phyloP scores from a whole-genome alignment of 2,329 filamentous ascomycete species.

The Calonectria multiphialidica region DNA sequence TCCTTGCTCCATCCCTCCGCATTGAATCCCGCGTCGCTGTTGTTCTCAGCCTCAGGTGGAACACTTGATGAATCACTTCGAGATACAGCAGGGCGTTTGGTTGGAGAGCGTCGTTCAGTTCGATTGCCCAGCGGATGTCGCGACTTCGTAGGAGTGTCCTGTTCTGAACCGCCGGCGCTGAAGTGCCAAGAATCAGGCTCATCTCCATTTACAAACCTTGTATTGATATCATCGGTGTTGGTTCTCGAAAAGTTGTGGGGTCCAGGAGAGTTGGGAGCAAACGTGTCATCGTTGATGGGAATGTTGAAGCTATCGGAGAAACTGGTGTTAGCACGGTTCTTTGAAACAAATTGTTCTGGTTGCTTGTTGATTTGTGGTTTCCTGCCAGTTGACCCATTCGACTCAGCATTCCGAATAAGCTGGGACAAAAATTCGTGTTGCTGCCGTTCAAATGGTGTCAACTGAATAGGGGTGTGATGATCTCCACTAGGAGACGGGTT shows the following conservation, averaged over 20 bases:
- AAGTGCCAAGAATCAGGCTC: slow-evolving; percentile 61
- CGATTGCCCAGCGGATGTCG: slow-evolving; percentile 56
- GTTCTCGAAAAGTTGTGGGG: slow-evolving; percentile 59
- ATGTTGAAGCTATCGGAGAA: slow-evolving; percentile 63
- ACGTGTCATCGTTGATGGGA: slow-evolving; percentile 56
- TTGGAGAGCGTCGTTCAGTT: slow-evolving; percentile 55
- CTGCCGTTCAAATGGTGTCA: slow-evolving; percentile 55
- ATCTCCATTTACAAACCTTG: slow-evolving; percentile 67
- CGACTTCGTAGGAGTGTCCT: slow-evolving; percentile 38
- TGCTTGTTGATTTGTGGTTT: slow-evolving; percentile 17
- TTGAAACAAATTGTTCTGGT: not conserved
- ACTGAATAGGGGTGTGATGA: slow-evolving; percentile 34
- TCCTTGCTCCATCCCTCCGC: slow-evolving; percentile 66
- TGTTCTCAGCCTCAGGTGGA: slow-evolving; percentile 36
- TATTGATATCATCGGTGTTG: slow-evolving; percentile 72
- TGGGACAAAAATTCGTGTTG: slow-evolving; percentile 53
- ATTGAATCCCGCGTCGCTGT: slow-evolving; percentile 56
- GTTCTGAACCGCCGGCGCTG: slow-evolving; percentile 59
- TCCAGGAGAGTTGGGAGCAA: slow-evolving; percentile 50
- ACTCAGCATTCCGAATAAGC: slow-evolving; percentile 50
- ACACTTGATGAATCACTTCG: slow-evolving; percentile 38
- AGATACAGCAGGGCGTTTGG: slow-evolving; percentile 42
- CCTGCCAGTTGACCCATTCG: slow-evolving; percentile 30
- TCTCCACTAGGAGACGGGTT: slow-evolving; percentile 49
- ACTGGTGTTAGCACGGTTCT: slow-evolving; percentile 48